Conservation (phyloP, 306 rosid genomes). For the Chamaecrista fasciculata region DNA sequence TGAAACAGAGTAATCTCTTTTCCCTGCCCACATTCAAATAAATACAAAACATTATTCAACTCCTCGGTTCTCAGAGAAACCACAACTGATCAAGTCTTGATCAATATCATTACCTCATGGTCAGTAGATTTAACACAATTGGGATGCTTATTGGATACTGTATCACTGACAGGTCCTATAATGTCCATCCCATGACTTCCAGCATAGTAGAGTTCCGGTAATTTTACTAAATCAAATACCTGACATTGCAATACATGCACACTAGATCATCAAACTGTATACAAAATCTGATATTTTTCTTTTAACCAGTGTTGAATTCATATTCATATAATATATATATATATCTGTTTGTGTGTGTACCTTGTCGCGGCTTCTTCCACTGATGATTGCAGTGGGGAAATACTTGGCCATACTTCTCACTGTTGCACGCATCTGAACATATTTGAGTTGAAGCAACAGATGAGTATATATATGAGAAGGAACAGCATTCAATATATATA, state of each 20-base stretch:
- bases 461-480: neutral
- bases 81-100: neutral
- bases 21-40: constrained; percentile 45
- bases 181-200: constrained; percentile 99
- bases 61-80: neutral
- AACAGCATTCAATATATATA: neutral
- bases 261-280: neutral
- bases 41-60: neutral
- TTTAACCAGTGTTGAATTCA: too few relatives aligned
- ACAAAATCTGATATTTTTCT: neutral
- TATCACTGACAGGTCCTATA: constrained; percentile 53
- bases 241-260: constrained; percentile 28
- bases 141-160: constrained; percentile 44
- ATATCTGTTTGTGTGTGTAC: constrained; percentile 18
- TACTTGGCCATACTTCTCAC: constrained; percentile 59
- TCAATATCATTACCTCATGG: constrained; percentile 36
- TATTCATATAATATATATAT: too few relatives aligned
- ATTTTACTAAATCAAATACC: constrained; percentile 86
- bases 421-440: constrained; percentile 71
- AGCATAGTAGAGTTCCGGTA: constrained; percentile 86
- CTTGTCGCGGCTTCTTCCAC: constrained; percentile 93
- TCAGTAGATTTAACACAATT: constrained; percentile 54
- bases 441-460: neutral
- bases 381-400: constrained; percentile 88
- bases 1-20: constrained; percentile 81